phyloP scores from a whole-genome alignment of 805 yeast genomes.

The Candida peoriensis region DNA sequence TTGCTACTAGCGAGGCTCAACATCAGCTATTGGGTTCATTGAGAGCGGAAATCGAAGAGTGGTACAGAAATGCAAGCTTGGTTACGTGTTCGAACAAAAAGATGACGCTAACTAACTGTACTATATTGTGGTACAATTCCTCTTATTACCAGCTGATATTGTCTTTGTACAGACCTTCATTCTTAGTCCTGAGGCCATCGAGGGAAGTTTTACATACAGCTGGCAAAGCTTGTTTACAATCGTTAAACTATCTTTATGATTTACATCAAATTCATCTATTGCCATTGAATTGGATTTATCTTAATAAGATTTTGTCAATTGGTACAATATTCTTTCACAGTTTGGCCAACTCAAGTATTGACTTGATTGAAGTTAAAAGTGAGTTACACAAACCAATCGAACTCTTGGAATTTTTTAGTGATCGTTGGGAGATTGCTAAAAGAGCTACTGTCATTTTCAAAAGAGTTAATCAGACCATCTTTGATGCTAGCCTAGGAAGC shows the following conservation, averaged over 20 bases:
- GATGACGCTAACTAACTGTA: slow-evolving; percentile 4
- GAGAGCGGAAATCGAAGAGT: slow-evolving; percentile 27
- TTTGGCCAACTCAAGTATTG: slow-evolving; percentile 41
- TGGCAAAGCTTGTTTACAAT: slow-evolving; percentile 40
- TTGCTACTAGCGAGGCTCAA: slow-evolving; percentile 8
- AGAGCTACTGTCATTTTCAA: slow-evolving; percentile 40
- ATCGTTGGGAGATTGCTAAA: slow-evolving; percentile 42
- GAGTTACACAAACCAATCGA: slow-evolving; percentile 43
- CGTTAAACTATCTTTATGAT: slow-evolving; percentile 37
- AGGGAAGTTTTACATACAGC: slow-evolving; percentile 32
- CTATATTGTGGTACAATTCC: slow-evolving; percentile 30
- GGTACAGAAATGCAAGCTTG: slow-evolving; percentile 26
- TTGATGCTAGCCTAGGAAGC: slow-evolving; percentile 30
- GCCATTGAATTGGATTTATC: slow-evolving; percentile 47
- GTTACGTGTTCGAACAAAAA: slow-evolving; percentile 16
- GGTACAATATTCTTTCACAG: slow-evolving; percentile 44
- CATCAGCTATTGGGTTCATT: slow-evolving; percentile 4
- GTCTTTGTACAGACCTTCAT: slow-evolving; percentile 43
- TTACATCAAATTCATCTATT: slow-evolving; percentile 38
- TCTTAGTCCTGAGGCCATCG: slow-evolving; percentile 39
- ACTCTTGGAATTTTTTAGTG: slow-evolving; percentile 40
- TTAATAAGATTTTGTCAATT: slow-evolving; percentile 40
- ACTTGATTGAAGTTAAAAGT: slow-evolving; percentile 39
- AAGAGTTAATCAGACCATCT: slow-evolving; percentile 36
- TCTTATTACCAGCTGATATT: slow-evolving; percentile 41